These are phyloP conservation scores for Neurospora hispaniola DNA, from an alignment of 495 filamentous ascomycete species.

Conservation along the genomic window DNA sequence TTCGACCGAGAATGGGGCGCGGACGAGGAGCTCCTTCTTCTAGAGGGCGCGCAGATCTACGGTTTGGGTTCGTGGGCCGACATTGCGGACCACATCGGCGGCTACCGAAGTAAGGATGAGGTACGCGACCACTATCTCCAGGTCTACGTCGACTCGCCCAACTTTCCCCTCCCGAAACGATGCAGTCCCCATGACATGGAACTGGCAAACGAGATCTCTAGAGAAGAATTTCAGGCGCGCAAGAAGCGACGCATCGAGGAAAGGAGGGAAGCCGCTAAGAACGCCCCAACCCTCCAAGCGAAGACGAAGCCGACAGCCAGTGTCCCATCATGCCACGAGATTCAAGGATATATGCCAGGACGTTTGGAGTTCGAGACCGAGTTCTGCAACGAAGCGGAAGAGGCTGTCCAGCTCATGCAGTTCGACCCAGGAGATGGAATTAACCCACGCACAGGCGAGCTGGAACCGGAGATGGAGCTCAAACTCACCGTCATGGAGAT, in stretches of 20 bases:
- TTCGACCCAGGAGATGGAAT: slow-evolving; percentile 94
- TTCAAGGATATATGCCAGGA: slow-evolving; percentile 97
- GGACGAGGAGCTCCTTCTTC: slow-evolving; percentile 83
- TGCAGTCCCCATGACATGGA: slow-evolving; percentile 70
- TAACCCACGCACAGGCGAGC: slow-evolving; percentile 66
- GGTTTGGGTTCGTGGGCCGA: slow-evolving; percentile 96
- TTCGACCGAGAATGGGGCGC: slow-evolving; percentile 94
- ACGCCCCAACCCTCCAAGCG: slow-evolving; percentile 70
- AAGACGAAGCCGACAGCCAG: slow-evolving; percentile 93
- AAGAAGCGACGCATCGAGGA: slow-evolving; percentile 95
- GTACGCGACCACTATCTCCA: slow-evolving; percentile 86
- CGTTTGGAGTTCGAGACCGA: slow-evolving; percentile 96
- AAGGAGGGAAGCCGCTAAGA: slow-evolving; percentile 77
- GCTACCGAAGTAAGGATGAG: slow-evolving; percentile 87
- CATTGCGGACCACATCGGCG: slow-evolving; percentile 95
- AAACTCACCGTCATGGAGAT: slow-evolving; percentile 99
- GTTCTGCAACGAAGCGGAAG: slow-evolving; percentile 94
- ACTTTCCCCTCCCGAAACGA: slow-evolving; percentile 76
- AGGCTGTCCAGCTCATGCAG: slow-evolving; percentile 95
- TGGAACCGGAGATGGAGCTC: slow-evolving; percentile 90
- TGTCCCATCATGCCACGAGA: slow-evolving; percentile 91
- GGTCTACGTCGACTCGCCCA: slow-evolving; percentile 70
- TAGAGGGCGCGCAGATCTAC: slow-evolving; percentile 97
- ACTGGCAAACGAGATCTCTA: slow-evolving; percentile 65
- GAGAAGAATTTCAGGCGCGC: slow-evolving; percentile 84